Evolutionary conservation across 192 early-diverging fungal species (phyloP).

Genomic region (Entophlyctis helioformis): DNA sequence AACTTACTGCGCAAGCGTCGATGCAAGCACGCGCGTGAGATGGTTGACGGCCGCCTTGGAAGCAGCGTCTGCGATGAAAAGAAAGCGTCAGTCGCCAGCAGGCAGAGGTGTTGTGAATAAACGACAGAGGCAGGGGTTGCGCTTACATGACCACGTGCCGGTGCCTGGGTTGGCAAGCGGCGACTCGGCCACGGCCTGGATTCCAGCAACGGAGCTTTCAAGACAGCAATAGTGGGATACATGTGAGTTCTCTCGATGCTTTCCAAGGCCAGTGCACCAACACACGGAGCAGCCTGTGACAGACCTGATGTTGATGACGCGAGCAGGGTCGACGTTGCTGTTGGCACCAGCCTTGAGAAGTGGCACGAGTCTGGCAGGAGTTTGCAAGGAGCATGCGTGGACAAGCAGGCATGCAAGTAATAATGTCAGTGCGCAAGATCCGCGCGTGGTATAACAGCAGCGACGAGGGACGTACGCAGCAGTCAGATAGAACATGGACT

Average conservation of each 20-base stretch:
- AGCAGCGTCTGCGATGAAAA: constrained; percentile 24
- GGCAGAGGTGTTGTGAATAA: no score
- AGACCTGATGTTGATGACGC: constrained; percentile 87
- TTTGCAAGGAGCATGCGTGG: no score
- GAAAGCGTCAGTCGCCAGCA: not conserved
- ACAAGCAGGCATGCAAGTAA: no score
- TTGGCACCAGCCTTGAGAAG: constrained; percentile 49
- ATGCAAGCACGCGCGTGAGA: constrained; percentile 30
- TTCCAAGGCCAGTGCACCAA: no score
- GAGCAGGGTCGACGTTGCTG: constrained; percentile 36
- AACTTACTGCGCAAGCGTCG: constrained; percentile 16
- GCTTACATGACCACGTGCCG: no score
- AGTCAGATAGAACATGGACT: constrained; percentile 67
- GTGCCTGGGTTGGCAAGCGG: not conserved
- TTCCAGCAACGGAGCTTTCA: not conserved
- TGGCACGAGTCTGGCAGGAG: constrained; percentile 38
- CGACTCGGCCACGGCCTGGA: no score
- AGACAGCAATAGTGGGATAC: not conserved
- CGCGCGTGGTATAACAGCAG: no score
- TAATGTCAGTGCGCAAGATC: no score
- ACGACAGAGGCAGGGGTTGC: no score
- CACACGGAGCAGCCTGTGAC: constrained; percentile 24
- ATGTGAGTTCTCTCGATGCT: no score
- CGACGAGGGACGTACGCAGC: constrained; percentile 31
- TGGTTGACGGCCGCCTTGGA: constrained; percentile 47